phyloP scores from a whole-genome alignment of 495 filamentous ascomycete genomes.

The Xylaria palmicola region DNA sequence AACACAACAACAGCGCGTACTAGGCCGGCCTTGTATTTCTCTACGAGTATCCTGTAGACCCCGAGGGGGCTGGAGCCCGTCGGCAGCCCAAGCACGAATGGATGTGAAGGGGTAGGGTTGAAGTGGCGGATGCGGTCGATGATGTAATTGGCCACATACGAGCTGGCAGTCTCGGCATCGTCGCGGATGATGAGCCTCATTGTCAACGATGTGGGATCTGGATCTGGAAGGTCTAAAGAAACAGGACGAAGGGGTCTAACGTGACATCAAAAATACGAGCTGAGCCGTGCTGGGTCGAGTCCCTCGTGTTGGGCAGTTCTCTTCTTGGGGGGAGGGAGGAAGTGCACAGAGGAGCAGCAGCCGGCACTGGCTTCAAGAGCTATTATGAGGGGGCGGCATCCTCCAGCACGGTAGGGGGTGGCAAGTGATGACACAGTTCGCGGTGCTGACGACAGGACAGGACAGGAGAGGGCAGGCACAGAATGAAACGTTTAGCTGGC shows the following conservation, averaged over 20 bases:
- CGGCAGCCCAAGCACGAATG: slow-evolving; percentile 81
- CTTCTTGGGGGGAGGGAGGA: slow-evolving; percentile 16
- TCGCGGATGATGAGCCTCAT: slow-evolving; percentile 88
- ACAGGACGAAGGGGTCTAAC: slow-evolving; percentile 16
- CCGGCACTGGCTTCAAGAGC: slow-evolving; percentile 19
- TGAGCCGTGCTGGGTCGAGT: neutral
- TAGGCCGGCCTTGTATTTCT: slow-evolving; percentile 71
- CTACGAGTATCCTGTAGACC: slow-evolving; percentile 75
- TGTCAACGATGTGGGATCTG: slow-evolving; percentile 19
- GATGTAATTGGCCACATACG: slow-evolving; percentile 82
- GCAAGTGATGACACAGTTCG: slow-evolving; percentile 14
- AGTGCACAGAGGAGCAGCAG: slow-evolving; percentile 6
- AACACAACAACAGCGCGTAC: slow-evolving; percentile 21
- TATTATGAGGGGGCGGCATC: slow-evolving; percentile 28
- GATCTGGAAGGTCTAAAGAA: slow-evolving; percentile 16
- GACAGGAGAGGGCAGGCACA: slow-evolving; percentile 13
- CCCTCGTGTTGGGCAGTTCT: slow-evolving; percentile 14
- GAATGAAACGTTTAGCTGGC: slow-evolving; percentile 33
- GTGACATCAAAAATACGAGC: slow-evolving; percentile 11
- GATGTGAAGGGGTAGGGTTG: slow-evolving; percentile 64
- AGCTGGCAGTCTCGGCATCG: slow-evolving; percentile 61
- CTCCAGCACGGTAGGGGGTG: slow-evolving; percentile 8
- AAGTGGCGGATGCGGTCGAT: slow-evolving; percentile 74
- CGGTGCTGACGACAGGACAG: slow-evolving; percentile 21
- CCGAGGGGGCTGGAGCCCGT: slow-evolving; percentile 77